Evolutionary conservation across 495 filamentous ascomycete genomes (phyloP), one percentile per base, ranked within the genome.

Genomic region (Xylaria sp.): DNA sequence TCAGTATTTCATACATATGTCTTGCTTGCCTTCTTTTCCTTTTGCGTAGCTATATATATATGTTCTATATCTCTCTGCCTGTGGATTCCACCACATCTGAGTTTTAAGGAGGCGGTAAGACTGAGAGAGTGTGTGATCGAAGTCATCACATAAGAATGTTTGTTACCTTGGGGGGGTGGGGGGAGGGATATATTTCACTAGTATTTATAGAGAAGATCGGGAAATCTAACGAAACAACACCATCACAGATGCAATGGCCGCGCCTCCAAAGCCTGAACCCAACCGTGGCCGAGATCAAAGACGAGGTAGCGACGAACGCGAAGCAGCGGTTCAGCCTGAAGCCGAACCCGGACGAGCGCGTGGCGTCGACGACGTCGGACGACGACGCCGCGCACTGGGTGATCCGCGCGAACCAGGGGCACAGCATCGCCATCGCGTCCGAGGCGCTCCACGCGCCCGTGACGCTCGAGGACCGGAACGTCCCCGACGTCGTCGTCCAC

Each of bases 391-490:
- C 86, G 1, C 82, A 92, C 77, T 98, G 89, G 84, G 83, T 97
- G 17, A 97, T 99, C 83, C 94, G 96, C 76, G 96, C 96, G 1
- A 96, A 93, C 72, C 96, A 99, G 82, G 96, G 96, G 61, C 96
- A 98, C 83, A 88, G 84, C 74, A 88, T 94, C 78, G 85, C 83
- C 59, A 81, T 99, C 53, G 89, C 91, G 29, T 87, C 88, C 35
- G 88, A 90, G 31, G 85, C 86, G 0, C 85, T 97, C 19, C 89
- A 96, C 17, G 87, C 84, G 21, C 89, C 90, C 15, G 79, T 98
- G 73, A 90, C 81, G 26, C 79, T 80, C 29, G 80, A 81, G 24
- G 76, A 76, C 1, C 75, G 72, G 3, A 85, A 88, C 8, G 8
- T 71, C 1, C 93, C 94, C 0, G 80, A 80, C 0, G 80, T 84